A percentile compares a stretch with the other conserved stretches of the same genome.
Evolutionary conservation across 2,329 filamentous ascomycete species (phyloP).

Genomic region (Didymosphaeria variabile): DNA sequence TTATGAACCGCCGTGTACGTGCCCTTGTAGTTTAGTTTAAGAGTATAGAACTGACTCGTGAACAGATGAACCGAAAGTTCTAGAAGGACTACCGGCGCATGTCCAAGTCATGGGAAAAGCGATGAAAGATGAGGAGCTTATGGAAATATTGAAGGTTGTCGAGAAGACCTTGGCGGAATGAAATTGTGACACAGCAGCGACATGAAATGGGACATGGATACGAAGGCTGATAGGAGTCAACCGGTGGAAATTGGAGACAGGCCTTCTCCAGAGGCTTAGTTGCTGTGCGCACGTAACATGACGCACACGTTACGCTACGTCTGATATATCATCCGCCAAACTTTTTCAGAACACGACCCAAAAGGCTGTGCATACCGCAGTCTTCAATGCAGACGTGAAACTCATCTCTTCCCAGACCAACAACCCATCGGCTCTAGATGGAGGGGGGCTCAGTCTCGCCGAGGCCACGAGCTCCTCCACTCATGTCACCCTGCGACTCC

Average conservation of each 20-base stretch:
- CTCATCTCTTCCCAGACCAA: not conserved
- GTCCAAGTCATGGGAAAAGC: constrained; percentile 58
- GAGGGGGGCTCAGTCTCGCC: not conserved
- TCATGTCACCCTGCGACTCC: not conserved
- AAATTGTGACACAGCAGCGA: not conserved
- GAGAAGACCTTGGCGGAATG: constrained; percentile 26
- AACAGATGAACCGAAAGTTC: constrained; percentile 52
- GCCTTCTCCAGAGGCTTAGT: not conserved
- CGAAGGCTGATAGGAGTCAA: not conserved
- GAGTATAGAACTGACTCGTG: constrained; percentile 5
- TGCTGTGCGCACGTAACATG: not conserved
- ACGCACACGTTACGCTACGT: not conserved
- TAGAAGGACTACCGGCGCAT: constrained; percentile 57
- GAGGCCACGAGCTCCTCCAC: not conserved
- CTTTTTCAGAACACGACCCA: not conserved
- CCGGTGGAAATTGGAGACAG: not conserved
- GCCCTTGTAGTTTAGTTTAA: not conserved
- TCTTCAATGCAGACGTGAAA: not conserved
- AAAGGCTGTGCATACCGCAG: not conserved
- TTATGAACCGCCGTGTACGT: constrained; percentile 51
- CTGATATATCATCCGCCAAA: not conserved
- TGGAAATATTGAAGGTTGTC: constrained; percentile 48
- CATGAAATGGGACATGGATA: not conserved
- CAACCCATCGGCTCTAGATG: not conserved
- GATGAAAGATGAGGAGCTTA: constrained; percentile 59